phyloP scores from a whole-genome alignment of 116 monocot genomes.

The Posidonia oceanica region DNA sequence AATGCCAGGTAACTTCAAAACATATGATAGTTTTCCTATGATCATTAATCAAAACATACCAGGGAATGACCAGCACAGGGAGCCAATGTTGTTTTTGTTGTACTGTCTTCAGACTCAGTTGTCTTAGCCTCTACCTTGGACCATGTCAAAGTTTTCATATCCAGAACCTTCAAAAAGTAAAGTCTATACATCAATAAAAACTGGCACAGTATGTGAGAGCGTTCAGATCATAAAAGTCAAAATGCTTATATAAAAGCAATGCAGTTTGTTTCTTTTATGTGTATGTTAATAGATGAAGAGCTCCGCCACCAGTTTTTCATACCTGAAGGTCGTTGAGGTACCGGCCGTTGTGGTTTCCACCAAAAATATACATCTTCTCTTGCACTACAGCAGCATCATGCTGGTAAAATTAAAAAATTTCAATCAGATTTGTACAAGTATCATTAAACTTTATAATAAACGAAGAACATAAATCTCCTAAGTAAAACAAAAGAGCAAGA shows the following conservation, averaged over 20 bases:
- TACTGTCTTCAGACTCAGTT: conserved; percentile 27
- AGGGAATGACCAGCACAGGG: conserved; percentile 94
- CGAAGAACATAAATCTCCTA: background rate
- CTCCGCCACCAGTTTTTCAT: background rate
- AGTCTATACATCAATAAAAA: no score
- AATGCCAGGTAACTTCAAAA: no score
- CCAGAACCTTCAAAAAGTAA: conserved; percentile 54
- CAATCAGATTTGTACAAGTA: background rate
- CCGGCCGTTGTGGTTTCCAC: conserved; percentile 99
- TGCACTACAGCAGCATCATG: conserved; percentile 89
- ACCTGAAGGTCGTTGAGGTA: conserved; percentile 97
- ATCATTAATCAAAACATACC: conserved; percentile 29
- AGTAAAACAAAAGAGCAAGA: background rate
- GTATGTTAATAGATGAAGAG: background rate
- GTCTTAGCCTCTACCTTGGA: conserved; percentile 69
- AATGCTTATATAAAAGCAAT: no score
- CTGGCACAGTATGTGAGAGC: no score
- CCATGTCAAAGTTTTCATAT: conserved; percentile 93
- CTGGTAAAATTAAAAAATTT: conserved; percentile 23
- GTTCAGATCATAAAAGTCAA: no score
- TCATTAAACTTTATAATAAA: background rate
- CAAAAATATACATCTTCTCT: conserved; percentile 96
- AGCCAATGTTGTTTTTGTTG: conserved; percentile 17
- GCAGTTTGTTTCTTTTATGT: no score
- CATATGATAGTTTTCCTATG: no score